These are phyloP conservation scores for Cyathus striatus DNA, from an alignment of 768 basidiomycete genomes.

Conservation along the genomic window DNA sequence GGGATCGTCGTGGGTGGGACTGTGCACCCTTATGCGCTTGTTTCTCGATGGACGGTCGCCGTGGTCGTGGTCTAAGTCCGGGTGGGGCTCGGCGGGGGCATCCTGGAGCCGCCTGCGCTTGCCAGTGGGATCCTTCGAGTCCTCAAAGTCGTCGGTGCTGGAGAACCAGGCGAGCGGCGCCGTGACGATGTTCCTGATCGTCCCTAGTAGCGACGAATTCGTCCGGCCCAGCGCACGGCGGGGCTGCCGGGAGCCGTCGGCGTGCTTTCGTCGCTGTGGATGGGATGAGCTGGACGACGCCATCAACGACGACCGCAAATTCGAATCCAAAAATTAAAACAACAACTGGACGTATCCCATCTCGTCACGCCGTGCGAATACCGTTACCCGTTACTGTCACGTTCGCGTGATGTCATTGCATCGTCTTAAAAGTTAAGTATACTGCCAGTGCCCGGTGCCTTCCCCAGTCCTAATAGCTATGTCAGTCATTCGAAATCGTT, in stretches of 20 bases:
- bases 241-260: conserved; percentile 25
- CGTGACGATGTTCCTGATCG: conserved; percentile 63
- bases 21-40: conserved; percentile 52
- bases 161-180: conserved; percentile 58
- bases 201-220: conserved; percentile 52
- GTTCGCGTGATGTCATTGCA: no score
- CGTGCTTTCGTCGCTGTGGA: conserved; percentile 18
- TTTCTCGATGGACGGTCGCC: conserved; percentile 26
- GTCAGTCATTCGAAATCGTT: no score
- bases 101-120: conserved; percentile 48
- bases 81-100: conserved; percentile 18
- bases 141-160: conserved; percentile 43
- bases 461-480: no score
- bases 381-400: conserved; percentile 9
- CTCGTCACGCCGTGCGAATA: no score
- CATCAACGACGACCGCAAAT: conserved; percentile 26
- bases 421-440: neutral
- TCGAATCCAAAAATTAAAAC: conserved; percentile 17
- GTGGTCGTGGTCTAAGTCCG: conserved; percentile 22
- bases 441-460: neutral
- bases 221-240: conserved; percentile 25
- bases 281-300: conserved; percentile 26
- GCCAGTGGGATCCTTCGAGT: conserved; percentile 41
- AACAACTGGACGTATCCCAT: no score
- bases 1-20: conserved; percentile 33